Evolutionary conservation across 352 stramenopile genomes (phyloP), one percentile per base, ranked within the genome.

Genomic region (Globisporangium cederbergense): DNA sequence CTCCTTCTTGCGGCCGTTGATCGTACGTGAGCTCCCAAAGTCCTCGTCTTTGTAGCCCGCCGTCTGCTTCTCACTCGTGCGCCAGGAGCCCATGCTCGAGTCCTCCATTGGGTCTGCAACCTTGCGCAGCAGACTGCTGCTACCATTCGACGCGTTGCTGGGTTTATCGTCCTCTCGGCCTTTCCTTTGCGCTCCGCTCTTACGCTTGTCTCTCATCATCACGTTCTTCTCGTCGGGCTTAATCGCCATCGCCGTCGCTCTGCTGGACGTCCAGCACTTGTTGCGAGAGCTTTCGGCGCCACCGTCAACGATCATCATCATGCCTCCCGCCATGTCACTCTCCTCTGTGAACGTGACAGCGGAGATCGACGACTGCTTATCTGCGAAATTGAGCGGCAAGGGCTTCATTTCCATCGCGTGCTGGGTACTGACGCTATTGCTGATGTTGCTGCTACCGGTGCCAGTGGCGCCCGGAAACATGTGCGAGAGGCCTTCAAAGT

Each of bases 401-500:
- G 67, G 51, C 36, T 78, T 78, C 30, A 78, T 11, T 30, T 79
- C 74, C 60, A 64, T 51, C n/a, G 66, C 11, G 46, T 63, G 45
- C 36, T 45, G 64, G 16, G 55, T n/a, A 6, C 16, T 40, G 14
- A 57, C 58, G 14, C 42, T 32, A 28, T 28, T 28, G 25, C 16
- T 40, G 14, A 57, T 55, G 8, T 30, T 65, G 40, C 30, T 63
- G 40, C 32, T 70, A 43, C 30, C 70, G 36, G 16, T 20, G 9
- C 36, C 36, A 30, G 34, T 38, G 6, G 28, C 30, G 4, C 8
- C 54, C 4, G 22, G 20, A 14, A 57, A 30, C 11, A 66, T 58
- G 58, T 67, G 66, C 2, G 72, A 70, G 18, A 94, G 60, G 0
- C 85, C 89, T 62, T 97, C 85, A 60, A 98, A 97, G 62, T 96